These are phyloP conservation scores for Coemansia sp. DNA, from an alignment of 192 early-diverging fungal species.

Conservation along the genomic window DNA sequence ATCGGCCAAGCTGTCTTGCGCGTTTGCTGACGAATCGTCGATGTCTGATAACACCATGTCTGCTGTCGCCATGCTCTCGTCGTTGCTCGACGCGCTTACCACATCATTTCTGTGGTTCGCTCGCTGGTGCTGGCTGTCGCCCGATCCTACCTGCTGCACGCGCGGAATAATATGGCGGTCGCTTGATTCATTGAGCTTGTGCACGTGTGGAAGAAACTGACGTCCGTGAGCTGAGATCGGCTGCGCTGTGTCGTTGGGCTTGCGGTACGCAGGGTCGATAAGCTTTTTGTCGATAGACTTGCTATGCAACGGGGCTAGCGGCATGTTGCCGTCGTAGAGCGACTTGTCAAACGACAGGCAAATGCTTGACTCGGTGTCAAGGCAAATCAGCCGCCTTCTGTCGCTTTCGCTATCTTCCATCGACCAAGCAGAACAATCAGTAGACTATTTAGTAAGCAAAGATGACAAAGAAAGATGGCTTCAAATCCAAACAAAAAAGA, in stretches of 20 bases:
- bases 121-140: slow-evolving; percentile 35
- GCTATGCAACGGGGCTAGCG: background rate
- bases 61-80: slow-evolving; percentile 28
- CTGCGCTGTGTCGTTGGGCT: too few species aligned
- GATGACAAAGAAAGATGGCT: too few species aligned
- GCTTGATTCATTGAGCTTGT: background rate
- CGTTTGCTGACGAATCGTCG: background rate
- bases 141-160: slow-evolving; percentile 31
- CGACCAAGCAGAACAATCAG: background rate
- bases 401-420: slow-evolving; percentile 11
- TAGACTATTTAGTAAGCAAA: background rate
- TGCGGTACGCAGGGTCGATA: too few species aligned
- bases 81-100: slow-evolving; percentile 14
- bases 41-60: slow-evolving; percentile 23
- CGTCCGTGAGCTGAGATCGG: too few species aligned
- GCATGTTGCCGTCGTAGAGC: slow-evolving; percentile 2
- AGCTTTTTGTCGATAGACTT: too few species aligned
- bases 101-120: background rate
- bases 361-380: slow-evolving; percentile 41
- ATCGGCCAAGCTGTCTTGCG: background rate
- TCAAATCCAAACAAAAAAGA: too few species aligned
- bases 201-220: too few species aligned
- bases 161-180: slow-evolving; percentile 32
- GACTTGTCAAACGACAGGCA: slow-evolving; percentile 36
- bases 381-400: slow-evolving; percentile 18